Percentiles rank a stretch among this genome's conserved stretches.
Evolutionary conservation across 2,329 filamentous ascomycete species (phyloP).

Genomic region (Chaetomium sp.): DNA sequence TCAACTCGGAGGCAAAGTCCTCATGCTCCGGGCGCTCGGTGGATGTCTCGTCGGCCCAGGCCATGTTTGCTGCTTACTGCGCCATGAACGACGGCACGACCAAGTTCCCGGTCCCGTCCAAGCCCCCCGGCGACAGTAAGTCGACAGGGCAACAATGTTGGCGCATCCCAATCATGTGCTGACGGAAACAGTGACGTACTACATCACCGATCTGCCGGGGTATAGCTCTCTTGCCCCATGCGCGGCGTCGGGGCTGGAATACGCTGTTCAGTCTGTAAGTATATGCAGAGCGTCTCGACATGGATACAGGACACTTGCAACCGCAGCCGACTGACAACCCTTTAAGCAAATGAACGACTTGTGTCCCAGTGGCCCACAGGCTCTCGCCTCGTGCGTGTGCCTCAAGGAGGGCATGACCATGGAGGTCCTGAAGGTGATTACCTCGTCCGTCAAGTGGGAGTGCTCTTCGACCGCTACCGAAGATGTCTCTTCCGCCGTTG

Average conservation of each 20-base stretch:
- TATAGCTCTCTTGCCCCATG: slow-evolving; percentile 50
- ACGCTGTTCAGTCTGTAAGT: slow-evolving; percentile 47
- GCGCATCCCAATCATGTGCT: background rate
- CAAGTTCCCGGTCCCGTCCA: slow-evolving; percentile 48
- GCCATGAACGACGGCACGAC: slow-evolving; percentile 53
- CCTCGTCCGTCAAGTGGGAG: slow-evolving; percentile 47
- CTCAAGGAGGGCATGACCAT: slow-evolving; percentile 52
- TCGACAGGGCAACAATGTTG: slow-evolving; percentile 17
- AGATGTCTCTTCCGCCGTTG: slow-evolving; percentile 51
- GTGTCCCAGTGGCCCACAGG: slow-evolving; percentile 51
- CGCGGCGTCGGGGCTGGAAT: slow-evolving; percentile 48
- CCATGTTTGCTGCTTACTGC: slow-evolving; percentile 56
- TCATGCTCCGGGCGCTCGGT: slow-evolving; percentile 51
- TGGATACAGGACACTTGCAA: background rate
- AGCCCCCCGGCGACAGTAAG: slow-evolving; percentile 56
- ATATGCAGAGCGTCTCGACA: too few relatives aligned
- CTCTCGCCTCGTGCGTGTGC: slow-evolving; percentile 56
- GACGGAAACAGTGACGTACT: slow-evolving; percentile 49
- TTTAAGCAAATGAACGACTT: slow-evolving; percentile 43
- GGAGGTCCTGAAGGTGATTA: slow-evolving; percentile 48
- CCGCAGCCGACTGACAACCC: slow-evolving; percentile 2
- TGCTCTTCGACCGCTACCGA: slow-evolving; percentile 49
- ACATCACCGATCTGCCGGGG: slow-evolving; percentile 54
- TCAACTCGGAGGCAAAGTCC: slow-evolving; percentile 48
- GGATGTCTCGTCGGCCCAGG: slow-evolving; percentile 52